Base-by-base conservation (phyloP, 306 rosid species). In the Coriaria nepalensis region DNA sequence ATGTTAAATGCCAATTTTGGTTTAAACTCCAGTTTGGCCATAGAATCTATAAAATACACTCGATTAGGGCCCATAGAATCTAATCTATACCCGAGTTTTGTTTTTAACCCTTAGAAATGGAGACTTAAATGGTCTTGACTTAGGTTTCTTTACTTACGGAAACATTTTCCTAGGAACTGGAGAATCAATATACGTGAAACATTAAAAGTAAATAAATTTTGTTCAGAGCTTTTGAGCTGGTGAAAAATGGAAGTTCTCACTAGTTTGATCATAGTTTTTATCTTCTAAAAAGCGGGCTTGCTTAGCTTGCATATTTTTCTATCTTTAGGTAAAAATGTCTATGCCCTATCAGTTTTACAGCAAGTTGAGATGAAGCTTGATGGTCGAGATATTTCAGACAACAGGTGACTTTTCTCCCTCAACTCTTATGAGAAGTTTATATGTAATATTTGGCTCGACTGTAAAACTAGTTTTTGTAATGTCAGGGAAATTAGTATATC, bases 351-450 rank as follows among this genome's bases (percentile, higher is more conserved):
- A 0, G 78, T 87, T 51, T 60, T 87, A 71, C 75, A 76, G 76
- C 80, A 73, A 63, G 81, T 87, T 63, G 94, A 83, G 78, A 73
- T 80, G 94, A 87, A 87, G 66, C 80, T 87, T 54, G 85, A 78
- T 42, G 96, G 94, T 49, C 73, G 52, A 61, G 94, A 87, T 65
- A 74, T 80, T 60, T 68, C 75, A 15, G 88, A 78, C 12, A 65
- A 67, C 83, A 80, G 96, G 96, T 83, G 66, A 10, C 5, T 53
- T 14, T 49, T 54, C 38, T 46, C 63, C 53, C 55, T 43, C 45
- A 60, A 61, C 40, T 71, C 55, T 53, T n/a, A 43, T 32, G 29
- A 20, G 29, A 20, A 14, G 38, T 52, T 50, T 64, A 37, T 14
- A 37, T 33, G 61, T 55, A 32, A 53, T 55, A 55, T 33, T 36